Conservation (phyloP, 257 asterid genomes). For the Solanum ossicruentum region DNA sequence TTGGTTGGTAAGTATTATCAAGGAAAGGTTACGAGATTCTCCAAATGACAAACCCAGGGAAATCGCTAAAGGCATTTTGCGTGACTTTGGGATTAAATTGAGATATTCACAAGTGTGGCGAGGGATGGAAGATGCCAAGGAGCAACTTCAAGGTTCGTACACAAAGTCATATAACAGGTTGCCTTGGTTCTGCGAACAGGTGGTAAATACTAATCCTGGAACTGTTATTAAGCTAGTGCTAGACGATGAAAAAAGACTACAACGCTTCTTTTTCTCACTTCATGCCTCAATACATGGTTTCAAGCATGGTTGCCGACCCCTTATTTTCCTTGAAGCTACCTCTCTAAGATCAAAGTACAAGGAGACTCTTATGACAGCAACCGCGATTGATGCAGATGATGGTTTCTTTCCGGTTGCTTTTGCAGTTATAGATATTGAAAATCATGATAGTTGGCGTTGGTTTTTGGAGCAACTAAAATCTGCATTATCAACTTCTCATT, state of each 20-base stretch:
- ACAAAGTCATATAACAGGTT: slow-evolving; percentile 59
- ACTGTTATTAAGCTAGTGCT: slow-evolving; percentile 44
- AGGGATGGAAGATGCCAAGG: slow-evolving; percentile 69
- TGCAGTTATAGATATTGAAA: slow-evolving; percentile 60
- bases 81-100: slow-evolving; percentile 61
- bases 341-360: slow-evolving; percentile 59
- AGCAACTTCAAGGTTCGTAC: slow-evolving; percentile 78
- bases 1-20: slow-evolving; percentile 70
- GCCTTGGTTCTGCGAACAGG: slow-evolving; percentile 56
- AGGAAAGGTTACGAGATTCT: slow-evolving; percentile 58
- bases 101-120: slow-evolving; percentile 67
- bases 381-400: slow-evolving; percentile 79
- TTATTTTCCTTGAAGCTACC: slow-evolving; percentile 69
- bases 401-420: slow-evolving; percentile 77
- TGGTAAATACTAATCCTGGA: slow-evolving; percentile 63
- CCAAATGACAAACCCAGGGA: slow-evolving; percentile 76
- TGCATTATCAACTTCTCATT: slow-evolving; percentile 31
- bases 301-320: slow-evolving; percentile 59
- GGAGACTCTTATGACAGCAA: slow-evolving; percentile 60
- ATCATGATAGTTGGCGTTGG: slow-evolving; percentile 62
- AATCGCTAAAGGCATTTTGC: slow-evolving; percentile 65
- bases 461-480: slow-evolving; percentile 71
- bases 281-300: slow-evolving; percentile 51
- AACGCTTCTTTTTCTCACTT: slow-evolving; percentile 50
- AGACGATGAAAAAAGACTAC: slow-evolving; percentile 48